phyloP scores from a whole-genome alignment of 352 stramenopile genomes.

The Phytophthora pseudosyringae region DNA sequence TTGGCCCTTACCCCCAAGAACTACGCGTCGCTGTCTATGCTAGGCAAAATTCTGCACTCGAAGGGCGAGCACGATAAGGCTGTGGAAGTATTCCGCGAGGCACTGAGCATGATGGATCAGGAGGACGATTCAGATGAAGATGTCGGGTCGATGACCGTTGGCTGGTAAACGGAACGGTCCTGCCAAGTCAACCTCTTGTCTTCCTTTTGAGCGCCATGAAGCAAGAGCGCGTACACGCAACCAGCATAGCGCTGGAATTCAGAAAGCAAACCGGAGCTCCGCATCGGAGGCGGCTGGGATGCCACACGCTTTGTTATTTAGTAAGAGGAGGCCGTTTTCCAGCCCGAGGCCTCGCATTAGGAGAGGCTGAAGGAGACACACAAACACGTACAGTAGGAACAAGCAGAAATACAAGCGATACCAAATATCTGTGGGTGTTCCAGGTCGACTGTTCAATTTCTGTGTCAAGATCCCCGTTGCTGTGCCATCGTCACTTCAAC shows the following conservation, averaged over 20 bases:
- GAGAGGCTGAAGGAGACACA: constrained; percentile 21
- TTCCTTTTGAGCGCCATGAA: constrained; percentile 15
- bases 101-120: constrained; percentile 70
- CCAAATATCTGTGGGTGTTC: constrained; percentile 9
- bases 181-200: constrained; percentile 2
- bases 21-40: constrained; percentile 72
- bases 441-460: background rate
- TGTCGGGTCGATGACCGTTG: constrained; percentile 80
- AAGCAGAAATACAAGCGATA: constrained; percentile 37
- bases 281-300: constrained; percentile 6
- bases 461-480: background rate
- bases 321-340: constrained; percentile 34
- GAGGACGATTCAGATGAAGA: constrained; percentile 80
- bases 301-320: constrained; percentile 47
- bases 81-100: constrained; percentile 79
- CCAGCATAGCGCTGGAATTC: constrained; percentile 33
- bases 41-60: constrained; percentile 86
- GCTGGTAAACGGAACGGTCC: constrained; percentile 48
- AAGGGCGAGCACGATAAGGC: constrained; percentile 81
- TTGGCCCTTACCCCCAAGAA: constrained; percentile 60
- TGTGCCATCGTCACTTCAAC: constrained; percentile 6
- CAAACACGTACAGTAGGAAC: constrained; percentile 42
- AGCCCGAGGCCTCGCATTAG: constrained; percentile 17
- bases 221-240: constrained; percentile 10
- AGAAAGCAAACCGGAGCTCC: constrained; percentile 5